These are phyloP conservation scores for Vigna nakashimae DNA, from an alignment of 306 rosid genomes.

Conservation along the genomic window DNA sequence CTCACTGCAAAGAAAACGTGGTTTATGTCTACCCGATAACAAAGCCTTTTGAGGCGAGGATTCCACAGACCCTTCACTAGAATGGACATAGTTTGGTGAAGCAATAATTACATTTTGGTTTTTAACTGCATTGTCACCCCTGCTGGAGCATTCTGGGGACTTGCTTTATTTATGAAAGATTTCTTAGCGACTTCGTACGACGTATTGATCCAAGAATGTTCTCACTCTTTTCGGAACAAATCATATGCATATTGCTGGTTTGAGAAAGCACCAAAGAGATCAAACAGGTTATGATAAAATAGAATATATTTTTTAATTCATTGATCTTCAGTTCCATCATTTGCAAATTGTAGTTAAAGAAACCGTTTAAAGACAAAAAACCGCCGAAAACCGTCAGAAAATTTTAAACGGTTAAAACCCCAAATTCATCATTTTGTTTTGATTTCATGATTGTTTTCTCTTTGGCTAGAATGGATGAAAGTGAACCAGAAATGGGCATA, in stretches of 20 bases:
- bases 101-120: no score
- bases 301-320: background rate
- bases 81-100: no score
- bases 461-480: conserved; percentile 37
- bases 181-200: no score
- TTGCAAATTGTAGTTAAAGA: background rate
- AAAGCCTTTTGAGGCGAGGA: no score
- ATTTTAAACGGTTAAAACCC: background rate
- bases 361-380: no score
- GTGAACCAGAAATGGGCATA: conserved; percentile 52
- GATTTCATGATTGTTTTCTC: background rate
- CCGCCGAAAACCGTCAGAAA: background rate
- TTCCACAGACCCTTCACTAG: no score
- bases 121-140: no score
- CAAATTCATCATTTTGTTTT: background rate
- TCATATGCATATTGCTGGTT: background rate
- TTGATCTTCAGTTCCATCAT: background rate
- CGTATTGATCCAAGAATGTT: conserved; percentile 17
- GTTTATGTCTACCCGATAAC: no score
- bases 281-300: background rate
- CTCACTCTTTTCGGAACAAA: background rate
- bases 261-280: background rate
- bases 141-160: no score
- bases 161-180: no score
- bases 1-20: no score